Evolutionary conservation across 257 asterid genomes (phyloP), one percentile per base, ranked within the genome.

Genomic region (Voacanga thouarsii): DNA sequence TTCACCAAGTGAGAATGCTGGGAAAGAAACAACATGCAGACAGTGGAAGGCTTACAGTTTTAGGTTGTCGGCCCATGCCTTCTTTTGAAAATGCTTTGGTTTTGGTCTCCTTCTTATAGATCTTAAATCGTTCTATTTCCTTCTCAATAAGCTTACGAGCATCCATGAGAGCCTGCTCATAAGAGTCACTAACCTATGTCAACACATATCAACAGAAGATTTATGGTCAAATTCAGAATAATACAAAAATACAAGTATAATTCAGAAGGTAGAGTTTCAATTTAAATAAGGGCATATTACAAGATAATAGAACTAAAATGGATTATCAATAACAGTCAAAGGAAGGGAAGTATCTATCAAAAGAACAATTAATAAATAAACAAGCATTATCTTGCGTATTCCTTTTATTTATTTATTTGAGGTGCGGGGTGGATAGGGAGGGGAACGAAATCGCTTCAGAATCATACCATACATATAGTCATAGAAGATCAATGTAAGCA

Each of bases 131-230:
- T 77, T 96, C 99, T 98, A 96, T 96, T 85, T 96, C 98, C 76
- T 96, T 94, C 86, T 96, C 99, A 80, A 96, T 96, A 78, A 83
- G 95, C 89, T 93, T 96, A 80, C 99, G 96, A 83, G 99, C 93
- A 83, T 96, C 99, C 99, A 96, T 92, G 89, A 96, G 94, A 84
- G 97, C 97, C 93, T 96, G 98, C 97, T 93, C 99, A 90, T 93
- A 96, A 89, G 98, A 92, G 86, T 98, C 97, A 92, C 99, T 96
- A 88, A 92, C 98, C 97, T 96, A 90, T 86, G 96, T 89, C 93
- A 90, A 89, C 78, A 86, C 60, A 88, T 86, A 85, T 87, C 80
- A 89, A 78, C 83, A 87, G 88, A 86, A 86, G 85, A 88, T 78
- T 57, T 80, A 79, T 74, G 56, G 91, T 92, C 90, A 90, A 88